Conservation (phyloP, 1,284 basidiomycete genomes). For the Rhodotorula sp. region DNA sequence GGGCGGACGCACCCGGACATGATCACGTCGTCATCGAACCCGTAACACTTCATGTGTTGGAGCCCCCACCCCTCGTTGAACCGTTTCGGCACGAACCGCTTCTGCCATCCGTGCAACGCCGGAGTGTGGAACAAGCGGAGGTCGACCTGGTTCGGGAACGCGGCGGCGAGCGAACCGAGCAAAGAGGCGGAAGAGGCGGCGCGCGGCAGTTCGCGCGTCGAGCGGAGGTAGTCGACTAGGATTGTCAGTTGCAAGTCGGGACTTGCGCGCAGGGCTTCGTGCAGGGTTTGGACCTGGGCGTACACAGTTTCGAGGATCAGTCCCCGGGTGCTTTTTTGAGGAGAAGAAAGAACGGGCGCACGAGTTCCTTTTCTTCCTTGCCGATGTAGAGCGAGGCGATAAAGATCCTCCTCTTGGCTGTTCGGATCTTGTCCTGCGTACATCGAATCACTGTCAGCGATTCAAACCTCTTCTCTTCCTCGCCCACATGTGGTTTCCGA, state of each 20-base stretch:
- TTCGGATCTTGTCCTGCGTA: conserved; percentile 66
- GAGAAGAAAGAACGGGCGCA: conserved; percentile 47
- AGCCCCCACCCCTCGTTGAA: conserved; percentile 99
- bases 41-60: conserved; percentile 97
- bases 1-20: conserved; percentile 74
- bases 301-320: background rate
- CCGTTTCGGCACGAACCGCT: conserved; percentile 77
- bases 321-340: background rate
- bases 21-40: conserved; percentile 85
- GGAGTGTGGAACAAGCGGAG: conserved; percentile 83
- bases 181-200: conserved; percentile 65
- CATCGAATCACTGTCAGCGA: background rate
- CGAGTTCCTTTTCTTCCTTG: conserved; percentile 65
- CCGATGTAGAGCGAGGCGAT: conserved; percentile 84
- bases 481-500: background rate
- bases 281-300: conserved; percentile 65
- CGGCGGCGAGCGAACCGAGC: conserved; percentile 67
- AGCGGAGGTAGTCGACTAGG: conserved; percentile 84
- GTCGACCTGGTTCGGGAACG: conserved; percentile 72
- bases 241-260: conserved; percentile 68
- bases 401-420: conserved; percentile 73
- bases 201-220: conserved; percentile 70
- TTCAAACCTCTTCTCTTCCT: too few species aligned
- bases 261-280: conserved; percentile 61
- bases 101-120: conserved; percentile 70